Conservation (phyloP, 2,329 filamentous ascomycete species). For the Phyllosticta citrichinensis region DNA sequence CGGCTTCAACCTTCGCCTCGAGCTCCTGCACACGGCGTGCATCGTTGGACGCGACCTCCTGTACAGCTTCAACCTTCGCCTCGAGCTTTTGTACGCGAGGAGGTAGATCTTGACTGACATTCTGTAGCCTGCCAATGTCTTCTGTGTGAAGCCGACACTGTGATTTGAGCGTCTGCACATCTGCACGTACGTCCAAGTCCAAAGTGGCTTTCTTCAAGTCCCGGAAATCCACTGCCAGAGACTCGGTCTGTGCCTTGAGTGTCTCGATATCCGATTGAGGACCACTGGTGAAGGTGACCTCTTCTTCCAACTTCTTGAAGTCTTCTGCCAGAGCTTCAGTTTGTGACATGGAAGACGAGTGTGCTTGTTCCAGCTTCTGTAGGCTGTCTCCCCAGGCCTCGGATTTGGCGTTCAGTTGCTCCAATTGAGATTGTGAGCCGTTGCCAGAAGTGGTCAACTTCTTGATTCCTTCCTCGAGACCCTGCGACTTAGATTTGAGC, state of each 20-base stretch:
- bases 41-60: not conserved
- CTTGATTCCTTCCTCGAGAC: not conserved
- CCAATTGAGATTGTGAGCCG: not conserved
- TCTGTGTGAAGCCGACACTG: not conserved
- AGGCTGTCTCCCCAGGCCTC: not conserved
- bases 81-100: not conserved
- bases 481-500: not conserved
- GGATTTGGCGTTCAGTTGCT: not conserved
- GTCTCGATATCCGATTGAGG: too few species aligned
- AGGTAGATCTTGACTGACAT: not conserved
- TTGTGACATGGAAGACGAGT: too few species aligned
- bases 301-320: not conserved
- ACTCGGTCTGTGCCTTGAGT: too few species aligned
- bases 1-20: not conserved
- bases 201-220: not conserved
- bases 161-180: not conserved
- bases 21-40: not conserved
- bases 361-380: not conserved
- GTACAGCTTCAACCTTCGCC: not conserved
- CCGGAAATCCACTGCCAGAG: not conserved
- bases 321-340: not conserved
- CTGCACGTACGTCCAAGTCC: not conserved
- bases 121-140: not conserved
- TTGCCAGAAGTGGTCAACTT: not conserved
- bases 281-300: too few species aligned